A percentile compares a stretch with the other conserved stretches of the same genome.
Evolutionary conservation across 257 asterid genomes (phyloP).

Genomic region (Solanum ahanhuiri): DNA sequence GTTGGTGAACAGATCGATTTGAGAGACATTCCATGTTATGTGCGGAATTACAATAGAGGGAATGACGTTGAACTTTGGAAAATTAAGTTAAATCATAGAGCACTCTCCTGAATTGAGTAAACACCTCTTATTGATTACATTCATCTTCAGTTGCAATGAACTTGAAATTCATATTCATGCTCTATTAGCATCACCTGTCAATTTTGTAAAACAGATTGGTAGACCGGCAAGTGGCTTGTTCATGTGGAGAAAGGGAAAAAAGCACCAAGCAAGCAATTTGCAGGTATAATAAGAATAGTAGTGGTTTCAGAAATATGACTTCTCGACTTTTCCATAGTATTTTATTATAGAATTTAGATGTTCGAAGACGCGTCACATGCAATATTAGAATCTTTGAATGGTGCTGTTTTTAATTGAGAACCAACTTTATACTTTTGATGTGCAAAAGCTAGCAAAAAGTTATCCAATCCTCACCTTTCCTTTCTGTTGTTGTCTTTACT

Average conservation of each 20-base stretch:
- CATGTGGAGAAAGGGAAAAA: not conserved
- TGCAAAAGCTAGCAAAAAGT: not conserved
- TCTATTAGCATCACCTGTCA: not conserved
- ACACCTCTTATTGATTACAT: not conserved
- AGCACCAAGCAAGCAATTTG: not conserved
- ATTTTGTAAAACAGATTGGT: not conserved
- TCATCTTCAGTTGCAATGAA: not conserved
- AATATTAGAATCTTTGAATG: not conserved
- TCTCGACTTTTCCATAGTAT: not conserved
- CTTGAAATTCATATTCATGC: not conserved
- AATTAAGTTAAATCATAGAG: slow-evolving; percentile 30
- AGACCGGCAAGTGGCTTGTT: not conserved
- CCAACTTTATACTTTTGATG: not conserved
- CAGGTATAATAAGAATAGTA: not conserved
- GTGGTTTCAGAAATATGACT: not conserved
- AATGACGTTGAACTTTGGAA: slow-evolving; percentile 76
- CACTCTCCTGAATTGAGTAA: not conserved
- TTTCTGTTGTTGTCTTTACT: not conserved
- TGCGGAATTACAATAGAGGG: slow-evolving; percentile 60
- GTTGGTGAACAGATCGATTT: slow-evolving; percentile 45
- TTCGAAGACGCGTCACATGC: not conserved
- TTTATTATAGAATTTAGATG: not conserved
- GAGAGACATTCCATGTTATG: slow-evolving; percentile 56
- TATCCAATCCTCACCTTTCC: not conserved
- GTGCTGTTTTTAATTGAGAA: not conserved